Evolutionary conservation across 176 grass and related monocot genomes (phyloP).

Genomic region (Avena sativa): DNA sequence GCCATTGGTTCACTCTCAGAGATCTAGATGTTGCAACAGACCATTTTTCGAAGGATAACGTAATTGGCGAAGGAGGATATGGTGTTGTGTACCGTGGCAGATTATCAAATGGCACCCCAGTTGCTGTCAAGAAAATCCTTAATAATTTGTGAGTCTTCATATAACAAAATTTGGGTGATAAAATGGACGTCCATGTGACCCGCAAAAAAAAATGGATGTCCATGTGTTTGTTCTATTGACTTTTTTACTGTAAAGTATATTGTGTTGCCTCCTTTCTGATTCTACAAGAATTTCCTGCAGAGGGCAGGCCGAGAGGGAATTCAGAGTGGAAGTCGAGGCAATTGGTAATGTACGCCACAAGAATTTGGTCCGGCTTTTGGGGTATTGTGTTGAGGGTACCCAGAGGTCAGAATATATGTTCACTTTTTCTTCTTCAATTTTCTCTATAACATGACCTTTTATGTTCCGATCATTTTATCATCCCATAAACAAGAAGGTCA

Average conservation of each 20-base stretch:
- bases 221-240: conserved; percentile 1
- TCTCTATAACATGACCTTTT: conserved; percentile 18
- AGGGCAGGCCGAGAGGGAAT: conserved; percentile 96
- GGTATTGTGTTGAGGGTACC: conserved; percentile 93
- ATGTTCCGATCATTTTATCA: conserved; percentile 25
- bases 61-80: conserved; percentile 93
- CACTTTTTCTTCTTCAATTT: conserved; percentile 17
- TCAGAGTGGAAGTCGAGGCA: conserved; percentile 98
- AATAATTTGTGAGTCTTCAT: conserved; percentile 85
- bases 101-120: conserved; percentile 80
- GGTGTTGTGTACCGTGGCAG: conserved; percentile 86
- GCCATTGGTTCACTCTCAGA: conserved; percentile 95
- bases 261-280: conserved; percentile 21
- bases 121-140: conserved; percentile 91
- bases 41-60: conserved; percentile 88
- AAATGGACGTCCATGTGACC: no score
- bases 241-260: conserved; percentile 24
- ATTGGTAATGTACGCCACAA: conserved; percentile 98
- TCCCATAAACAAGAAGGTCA: conserved; percentile 12
- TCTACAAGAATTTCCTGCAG: conserved; percentile 41
- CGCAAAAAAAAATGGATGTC: background rate
- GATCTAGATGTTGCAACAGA: conserved; percentile 86
- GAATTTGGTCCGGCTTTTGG: conserved; percentile 92
- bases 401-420: conserved; percentile 65
- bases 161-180: background rate